Conservation (phyloP, 2,329 filamentous ascomycete genomes). For the Curvularia sp. region DNA sequence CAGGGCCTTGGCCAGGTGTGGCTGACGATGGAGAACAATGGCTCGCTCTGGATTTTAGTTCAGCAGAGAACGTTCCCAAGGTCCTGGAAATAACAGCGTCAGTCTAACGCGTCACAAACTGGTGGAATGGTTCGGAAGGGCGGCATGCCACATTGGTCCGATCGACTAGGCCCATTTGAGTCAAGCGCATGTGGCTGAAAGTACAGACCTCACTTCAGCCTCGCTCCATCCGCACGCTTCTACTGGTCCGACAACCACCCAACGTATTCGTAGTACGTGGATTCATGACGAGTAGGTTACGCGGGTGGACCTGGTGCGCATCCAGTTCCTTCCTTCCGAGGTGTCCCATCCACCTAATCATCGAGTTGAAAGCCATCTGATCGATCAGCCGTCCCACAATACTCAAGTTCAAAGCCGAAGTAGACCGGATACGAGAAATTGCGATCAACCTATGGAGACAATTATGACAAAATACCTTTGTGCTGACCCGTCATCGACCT, state of each 20-base stretch:
- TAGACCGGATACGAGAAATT: slow-evolving; percentile 5
- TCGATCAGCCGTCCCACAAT: slow-evolving; percentile 3
- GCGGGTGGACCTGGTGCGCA: background rate
- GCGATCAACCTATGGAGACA: slow-evolving; percentile 4
- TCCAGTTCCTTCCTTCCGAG: background rate
- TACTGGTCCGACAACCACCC: background rate
- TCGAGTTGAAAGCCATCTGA: background rate
- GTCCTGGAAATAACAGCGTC: background rate
- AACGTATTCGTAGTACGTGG: background rate
- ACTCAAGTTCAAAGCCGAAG: background rate
- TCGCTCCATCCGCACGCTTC: background rate
- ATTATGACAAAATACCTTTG: background rate
- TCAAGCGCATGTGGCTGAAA: background rate
- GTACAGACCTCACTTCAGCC: background rate
- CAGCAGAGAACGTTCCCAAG: no score
- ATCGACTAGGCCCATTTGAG: background rate
- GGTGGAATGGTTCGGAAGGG: background rate
- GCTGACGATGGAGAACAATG: background rate
- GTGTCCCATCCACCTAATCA: background rate
- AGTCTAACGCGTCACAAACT: background rate
- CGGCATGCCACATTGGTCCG: background rate
- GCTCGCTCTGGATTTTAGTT: background rate
- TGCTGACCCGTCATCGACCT: background rate
- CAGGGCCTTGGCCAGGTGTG: no score
- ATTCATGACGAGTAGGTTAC: background rate